Evolutionary conservation across 331 rosid species (phyloP).

Genomic region (Malus hybrid): DNA sequence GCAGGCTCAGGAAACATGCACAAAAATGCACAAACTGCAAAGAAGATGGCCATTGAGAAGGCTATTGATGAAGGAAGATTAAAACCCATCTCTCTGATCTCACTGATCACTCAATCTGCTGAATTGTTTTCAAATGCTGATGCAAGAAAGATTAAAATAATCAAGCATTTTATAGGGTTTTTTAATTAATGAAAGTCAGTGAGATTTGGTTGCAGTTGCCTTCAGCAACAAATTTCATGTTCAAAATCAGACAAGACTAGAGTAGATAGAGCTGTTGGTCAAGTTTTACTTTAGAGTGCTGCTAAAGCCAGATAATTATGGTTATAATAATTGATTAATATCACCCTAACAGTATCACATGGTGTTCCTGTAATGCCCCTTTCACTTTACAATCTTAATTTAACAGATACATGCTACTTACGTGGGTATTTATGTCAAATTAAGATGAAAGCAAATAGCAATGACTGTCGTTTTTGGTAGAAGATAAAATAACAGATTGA

Average conservation of each 20-base stretch:
- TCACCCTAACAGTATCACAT: constrained; percentile 4
- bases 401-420: background rate
- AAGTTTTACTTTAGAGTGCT: constrained; percentile 40
- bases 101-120: background rate
- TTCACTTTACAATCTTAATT: background rate
- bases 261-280: constrained; percentile 22
- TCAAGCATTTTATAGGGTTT: constrained; percentile 29
- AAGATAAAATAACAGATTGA: constrained; percentile 7
- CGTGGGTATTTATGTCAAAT: constrained; percentile 12
- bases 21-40: constrained; percentile 26
- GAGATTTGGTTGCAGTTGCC: constrained; percentile 21
- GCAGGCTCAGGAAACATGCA: constrained; percentile 27
- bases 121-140: background rate
- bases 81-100: constrained; percentile 23
- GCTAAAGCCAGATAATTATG: constrained; percentile 32
- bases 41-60: constrained; percentile 16
- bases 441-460: background rate
- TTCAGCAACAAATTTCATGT: constrained; percentile 28
- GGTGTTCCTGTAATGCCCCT: constrained; percentile 4
- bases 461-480: constrained; percentile 1
- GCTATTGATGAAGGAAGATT: background rate
- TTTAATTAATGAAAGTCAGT: constrained; percentile 17
- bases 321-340: background rate
- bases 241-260: constrained; percentile 7
- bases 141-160: constrained; percentile 15